phyloP scores from a whole-genome alignment of 805 yeast genomes.

The Cyberlindnera galapagoensis region DNA sequence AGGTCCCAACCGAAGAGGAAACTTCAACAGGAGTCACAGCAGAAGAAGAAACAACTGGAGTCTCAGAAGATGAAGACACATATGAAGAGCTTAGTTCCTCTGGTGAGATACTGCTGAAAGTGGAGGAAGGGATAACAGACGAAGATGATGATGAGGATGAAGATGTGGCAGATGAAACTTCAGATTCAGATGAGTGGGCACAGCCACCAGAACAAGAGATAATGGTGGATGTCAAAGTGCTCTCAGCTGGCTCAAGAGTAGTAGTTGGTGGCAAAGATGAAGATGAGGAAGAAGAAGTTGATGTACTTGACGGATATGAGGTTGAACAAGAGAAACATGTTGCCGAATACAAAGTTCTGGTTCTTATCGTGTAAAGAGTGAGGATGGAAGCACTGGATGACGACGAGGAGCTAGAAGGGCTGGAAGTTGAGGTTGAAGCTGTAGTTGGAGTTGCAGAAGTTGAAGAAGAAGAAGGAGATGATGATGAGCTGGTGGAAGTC shows the following conservation, averaged over 20 bases:
- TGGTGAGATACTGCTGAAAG: constrained; percentile 1
- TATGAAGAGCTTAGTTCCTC: constrained; percentile 1
- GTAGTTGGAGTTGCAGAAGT: not conserved
- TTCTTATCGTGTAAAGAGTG: not conserved
- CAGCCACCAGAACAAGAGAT: constrained; percentile 8
- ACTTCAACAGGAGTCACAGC: not conserved
- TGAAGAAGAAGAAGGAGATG: constrained; percentile 1
- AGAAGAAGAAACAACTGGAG: not conserved
- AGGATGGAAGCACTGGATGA: not conserved
- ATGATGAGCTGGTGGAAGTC: not conserved
- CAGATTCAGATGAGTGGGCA: constrained; percentile 2
- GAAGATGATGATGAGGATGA: constrained; percentile 3
- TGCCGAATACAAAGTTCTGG: not conserved
- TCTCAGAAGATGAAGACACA: not conserved
- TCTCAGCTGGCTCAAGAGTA: not conserved
- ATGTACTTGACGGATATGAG: not conserved
- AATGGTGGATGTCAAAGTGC: constrained; percentile 3
- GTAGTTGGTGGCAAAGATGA: constrained; percentile 1
- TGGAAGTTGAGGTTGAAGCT: not conserved
- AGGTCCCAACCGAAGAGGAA: not conserved
- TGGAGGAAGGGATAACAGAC: constrained; percentile 1
- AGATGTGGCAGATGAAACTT: not conserved
- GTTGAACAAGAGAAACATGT: constrained; percentile 2
- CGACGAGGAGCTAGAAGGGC: not conserved
- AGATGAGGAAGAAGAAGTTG: constrained; percentile 1